Percentiles rank a stretch among this genome's conserved stretches.
Conservation (phyloP, 768 basidiomycete genomes). For the Mycena rebaudengoi region DNA sequence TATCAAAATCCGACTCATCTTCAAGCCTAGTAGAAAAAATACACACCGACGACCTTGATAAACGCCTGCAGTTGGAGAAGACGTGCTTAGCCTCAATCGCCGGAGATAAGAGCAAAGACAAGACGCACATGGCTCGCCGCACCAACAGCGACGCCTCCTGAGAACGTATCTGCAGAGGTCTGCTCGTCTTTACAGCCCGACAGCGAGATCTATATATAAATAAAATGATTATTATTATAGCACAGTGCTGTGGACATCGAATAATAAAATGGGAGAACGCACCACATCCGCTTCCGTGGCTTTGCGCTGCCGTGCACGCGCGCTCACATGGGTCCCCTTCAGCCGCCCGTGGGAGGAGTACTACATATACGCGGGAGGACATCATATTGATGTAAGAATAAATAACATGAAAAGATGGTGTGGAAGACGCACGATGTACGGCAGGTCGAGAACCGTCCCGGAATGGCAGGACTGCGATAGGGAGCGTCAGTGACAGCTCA, state of each 20-base stretch:
- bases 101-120: background rate
- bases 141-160: conserved; percentile 71
- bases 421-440: conserved; percentile 50
- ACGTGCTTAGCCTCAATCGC: background rate
- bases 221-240: too few species aligned
- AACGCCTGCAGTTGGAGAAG: conserved; percentile 59
- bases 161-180: conserved; percentile 76
- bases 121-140: conserved; percentile 84
- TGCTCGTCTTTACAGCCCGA: conserved; percentile 77
- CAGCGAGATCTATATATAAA: too few species aligned
- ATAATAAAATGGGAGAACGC: too few species aligned
- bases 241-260: too few species aligned
- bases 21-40: too few species aligned
- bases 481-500: background rate
- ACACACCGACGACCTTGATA: conserved; percentile 53
- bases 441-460: conserved; percentile 61
- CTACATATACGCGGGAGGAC: too few species aligned
- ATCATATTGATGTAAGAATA: background rate
- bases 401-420: background rate
- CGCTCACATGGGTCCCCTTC: too few species aligned
- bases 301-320: conserved; percentile 47
- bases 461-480: conserved; percentile 58
- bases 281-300: conserved; percentile 80
- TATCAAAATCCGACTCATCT: too few species aligned
- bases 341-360: conserved; percentile 70